phyloP scores from a whole-genome alignment of 78 protist genomes.

The Dictyostelium capitatum region DNA sequence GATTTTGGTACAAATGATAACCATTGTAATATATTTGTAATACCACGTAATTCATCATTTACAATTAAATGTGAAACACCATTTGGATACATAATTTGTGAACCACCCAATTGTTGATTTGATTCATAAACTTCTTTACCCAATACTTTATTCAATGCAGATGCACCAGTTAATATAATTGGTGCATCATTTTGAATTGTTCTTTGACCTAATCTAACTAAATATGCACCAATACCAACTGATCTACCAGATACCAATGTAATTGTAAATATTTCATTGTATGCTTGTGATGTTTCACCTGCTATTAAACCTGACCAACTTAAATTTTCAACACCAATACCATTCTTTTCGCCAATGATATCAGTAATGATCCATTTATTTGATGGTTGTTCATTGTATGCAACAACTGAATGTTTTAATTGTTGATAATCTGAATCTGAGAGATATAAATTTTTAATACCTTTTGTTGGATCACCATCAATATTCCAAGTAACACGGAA shows the following conservation, averaged over 20 bases:
- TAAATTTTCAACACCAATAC: constrained; percentile 98
- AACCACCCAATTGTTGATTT: constrained; percentile 97
- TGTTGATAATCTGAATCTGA: constrained; percentile 84
- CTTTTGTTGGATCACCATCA: constrained; percentile 67
- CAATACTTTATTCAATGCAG: constrained; percentile 97
- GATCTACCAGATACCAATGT: constrained; percentile 95
- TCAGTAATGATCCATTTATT: constrained; percentile 80
- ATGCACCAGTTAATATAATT: constrained; percentile 96
- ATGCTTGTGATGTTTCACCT: constrained; percentile 97
- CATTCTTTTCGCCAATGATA: constrained; percentile 92
- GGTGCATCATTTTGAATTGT: constrained; percentile 91
- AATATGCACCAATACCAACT: constrained; percentile 99
- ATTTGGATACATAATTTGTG: constrained; percentile 97
- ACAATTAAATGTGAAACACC: constrained; percentile 96
- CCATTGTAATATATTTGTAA: constrained; percentile 90
- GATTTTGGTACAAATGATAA: constrained; percentile 92
- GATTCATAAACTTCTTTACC: constrained; percentile 95
- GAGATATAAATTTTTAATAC: constrained; percentile 95
- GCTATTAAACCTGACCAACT: constrained; percentile 98
- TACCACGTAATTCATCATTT: constrained; percentile 91
- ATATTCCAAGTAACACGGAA: constrained; percentile 92
- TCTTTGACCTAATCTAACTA: constrained; percentile 97
- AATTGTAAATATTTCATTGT: constrained; percentile 95
- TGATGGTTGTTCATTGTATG: no score
- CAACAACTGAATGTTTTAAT: constrained; percentile 29